Percentiles rank a stretch among this genome's conserved stretches.
Conservation (phyloP, 2,329 filamentous ascomycete species). For the Hymenoscyphus fraxineus region DNA sequence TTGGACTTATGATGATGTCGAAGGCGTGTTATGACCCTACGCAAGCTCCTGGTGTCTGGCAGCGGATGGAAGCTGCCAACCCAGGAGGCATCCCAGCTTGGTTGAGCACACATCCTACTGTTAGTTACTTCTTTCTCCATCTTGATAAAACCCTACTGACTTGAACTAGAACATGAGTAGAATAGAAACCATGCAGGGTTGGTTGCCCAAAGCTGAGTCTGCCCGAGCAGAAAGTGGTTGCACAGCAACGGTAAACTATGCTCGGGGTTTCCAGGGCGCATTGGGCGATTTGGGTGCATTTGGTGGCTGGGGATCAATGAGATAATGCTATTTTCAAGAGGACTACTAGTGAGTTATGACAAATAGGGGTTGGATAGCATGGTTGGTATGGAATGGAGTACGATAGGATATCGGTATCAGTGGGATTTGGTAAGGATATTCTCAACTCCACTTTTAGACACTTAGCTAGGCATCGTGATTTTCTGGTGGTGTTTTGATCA, state of each 20-base stretch:
- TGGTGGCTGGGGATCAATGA: conserved; percentile 4
- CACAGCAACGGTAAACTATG: conserved; percentile 13
- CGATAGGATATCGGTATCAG: background rate
- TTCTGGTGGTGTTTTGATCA: background rate
- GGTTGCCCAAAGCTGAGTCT: conserved; percentile 54
- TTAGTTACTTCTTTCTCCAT: conserved; percentile 38
- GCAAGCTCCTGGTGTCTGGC: conserved; percentile 64
- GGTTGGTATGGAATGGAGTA: background rate
- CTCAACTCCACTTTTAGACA: background rate
- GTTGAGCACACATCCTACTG: conserved; percentile 72
- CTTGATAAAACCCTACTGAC: conserved; percentile 15
- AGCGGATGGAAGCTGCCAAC: conserved; percentile 56
- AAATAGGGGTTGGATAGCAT: background rate
- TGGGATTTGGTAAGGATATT: background rate
- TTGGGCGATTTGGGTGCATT: conserved; percentile 5
- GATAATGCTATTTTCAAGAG: background rate
- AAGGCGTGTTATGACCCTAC: conserved; percentile 72
- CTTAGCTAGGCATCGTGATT: background rate
- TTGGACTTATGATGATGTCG: conserved; percentile 79
- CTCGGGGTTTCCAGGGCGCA: conserved; percentile 4
- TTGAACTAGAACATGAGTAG: conserved; percentile 52
- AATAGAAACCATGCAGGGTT: conserved; percentile 62
- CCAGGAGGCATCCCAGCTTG: conserved; percentile 61
- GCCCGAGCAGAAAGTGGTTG: conserved; percentile 54
- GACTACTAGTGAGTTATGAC: background rate